phyloP scores from a whole-genome alignment of 768 basidiomycete species.

The Leccinum disarticulatum region DNA sequence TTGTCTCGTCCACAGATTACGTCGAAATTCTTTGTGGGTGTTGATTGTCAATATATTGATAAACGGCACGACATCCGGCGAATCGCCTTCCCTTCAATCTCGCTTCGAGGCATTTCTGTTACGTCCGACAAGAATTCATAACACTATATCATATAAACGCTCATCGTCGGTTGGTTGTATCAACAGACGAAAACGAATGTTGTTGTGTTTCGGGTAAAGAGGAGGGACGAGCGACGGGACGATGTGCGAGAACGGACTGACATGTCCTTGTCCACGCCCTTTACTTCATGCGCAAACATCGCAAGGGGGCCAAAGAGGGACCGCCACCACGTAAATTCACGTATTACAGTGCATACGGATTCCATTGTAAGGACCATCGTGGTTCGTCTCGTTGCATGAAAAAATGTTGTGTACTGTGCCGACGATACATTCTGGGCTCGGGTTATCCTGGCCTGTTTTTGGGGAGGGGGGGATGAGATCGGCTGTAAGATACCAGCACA shows the following conservation, averaged over 20 bases:
- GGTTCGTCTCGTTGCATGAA: conserved; percentile 39
- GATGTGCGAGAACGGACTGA: too few species aligned
- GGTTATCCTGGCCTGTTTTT: conserved; percentile 57
- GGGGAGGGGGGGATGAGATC: background rate
- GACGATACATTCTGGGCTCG: conserved; percentile 33
- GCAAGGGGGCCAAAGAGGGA: background rate
- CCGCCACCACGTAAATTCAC: background rate
- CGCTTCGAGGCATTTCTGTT: background rate
- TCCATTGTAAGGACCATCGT: conserved; percentile 40
- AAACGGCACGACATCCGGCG: background rate
- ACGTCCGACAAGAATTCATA: background rate
- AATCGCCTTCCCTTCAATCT: background rate
- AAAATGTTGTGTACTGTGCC: conserved; percentile 41
- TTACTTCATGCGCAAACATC: too few species aligned
- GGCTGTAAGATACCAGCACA: background rate
- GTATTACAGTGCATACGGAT: conserved; percentile 16
- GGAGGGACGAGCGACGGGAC: background rate
- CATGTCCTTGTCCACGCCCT: too few species aligned
- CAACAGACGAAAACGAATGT: background rate
- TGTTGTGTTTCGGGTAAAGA: background rate
- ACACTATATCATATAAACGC: background rate
- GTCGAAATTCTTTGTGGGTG: too few species aligned
- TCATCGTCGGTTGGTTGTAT: background rate
- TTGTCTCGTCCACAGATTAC: too few species aligned
- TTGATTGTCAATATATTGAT: background rate